Percentiles rank a stretch among this genome's conserved stretches.
phyloP scores from a whole-genome alignment of 352 stramenopile species.

The Saprolegnia diclina region DNA sequence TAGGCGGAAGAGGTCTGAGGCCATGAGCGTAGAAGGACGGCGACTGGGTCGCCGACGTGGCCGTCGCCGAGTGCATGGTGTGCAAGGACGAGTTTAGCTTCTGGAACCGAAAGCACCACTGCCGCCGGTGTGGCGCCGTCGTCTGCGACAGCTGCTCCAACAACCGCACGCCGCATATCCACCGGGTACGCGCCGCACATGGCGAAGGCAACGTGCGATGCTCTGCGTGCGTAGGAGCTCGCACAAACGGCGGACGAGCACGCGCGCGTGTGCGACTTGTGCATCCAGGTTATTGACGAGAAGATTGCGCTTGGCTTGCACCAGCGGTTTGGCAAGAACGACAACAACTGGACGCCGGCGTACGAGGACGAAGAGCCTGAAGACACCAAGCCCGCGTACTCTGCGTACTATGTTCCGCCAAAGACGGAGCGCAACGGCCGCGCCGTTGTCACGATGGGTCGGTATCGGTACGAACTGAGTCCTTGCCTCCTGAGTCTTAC shows the following conservation, averaged over 20 bases:
- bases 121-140: conserved; percentile 74
- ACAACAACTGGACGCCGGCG: conserved; percentile 35
- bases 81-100: conserved; percentile 80
- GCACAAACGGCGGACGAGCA: conserved; percentile 44
- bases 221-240: conserved; percentile 4
- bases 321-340: conserved; percentile 61
- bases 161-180: conserved; percentile 78
- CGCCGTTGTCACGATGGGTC: conserved; percentile 69
- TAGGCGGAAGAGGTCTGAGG: background rate
- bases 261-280: conserved; percentile 70
- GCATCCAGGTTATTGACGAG: conserved; percentile 79
- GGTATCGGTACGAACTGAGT: conserved; percentile 54
- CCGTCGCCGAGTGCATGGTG: conserved; percentile 71
- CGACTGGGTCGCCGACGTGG: conserved; percentile 80
- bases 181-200: conserved; percentile 44
- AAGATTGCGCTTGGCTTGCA: conserved; percentile 70
- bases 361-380: conserved; percentile 35
- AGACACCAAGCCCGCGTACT: conserved; percentile 36
- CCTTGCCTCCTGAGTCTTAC: background rate
- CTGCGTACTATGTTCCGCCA: conserved; percentile 21
- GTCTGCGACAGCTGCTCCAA: conserved; percentile 75
- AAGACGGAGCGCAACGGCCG: conserved; percentile 37
- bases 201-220: background rate
- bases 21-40: conserved; percentile 49
- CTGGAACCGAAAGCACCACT: conserved; percentile 85